Evolutionary conservation across 1,284 basidiomycete species (phyloP), one percentile per base, ranked within the genome.

Genomic region (Clitocybe nebularis): DNA sequence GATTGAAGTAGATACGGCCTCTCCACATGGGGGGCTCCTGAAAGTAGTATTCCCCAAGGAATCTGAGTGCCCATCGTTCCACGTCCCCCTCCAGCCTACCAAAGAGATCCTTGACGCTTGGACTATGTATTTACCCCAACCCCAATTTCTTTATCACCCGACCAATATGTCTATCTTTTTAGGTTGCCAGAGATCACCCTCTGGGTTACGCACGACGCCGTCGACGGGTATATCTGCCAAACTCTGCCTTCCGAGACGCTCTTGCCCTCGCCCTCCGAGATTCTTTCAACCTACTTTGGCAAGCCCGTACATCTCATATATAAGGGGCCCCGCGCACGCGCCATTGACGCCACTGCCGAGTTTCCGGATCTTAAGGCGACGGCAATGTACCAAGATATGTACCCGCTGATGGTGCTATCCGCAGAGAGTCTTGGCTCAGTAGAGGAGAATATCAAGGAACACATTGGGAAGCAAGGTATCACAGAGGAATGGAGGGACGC

Each of bases 331-430:
- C 62, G 67, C 6, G 66, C 69, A 19, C 78, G 85, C 6, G 47
- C 48, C 1, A 75, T 76, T 47, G 63, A 61, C 10, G 67, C 78
- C 4, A 84, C 83, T 1, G 30, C 47, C 4, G 63, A 65, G 8
- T 81, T 79, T 53, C 82, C 84, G 0, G 55, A 72, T 9, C 64
- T 87, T 30, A 64, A 75, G 23, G 77, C 74, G 10, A 72, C 66
- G 10, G 63, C 76, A 4, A 62, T 71, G 44, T 89, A 77, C 59
- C 85, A 88, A 57, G 86, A 89, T 53, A 80, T 75, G 39, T 89
- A 77, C 55, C 85, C 86, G 0, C 55, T 89, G 39, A 61, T 86
- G 24, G 52, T 88, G 7, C 65, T 81, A 13, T 81, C 79, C 24
- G 74, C 79, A 54, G 85, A 87, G 62, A 84, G 77, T 50, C 66